phyloP scores from a whole-genome alignment of 2,329 filamentous ascomycete species.

The Ophiostoma sp. region DNA sequence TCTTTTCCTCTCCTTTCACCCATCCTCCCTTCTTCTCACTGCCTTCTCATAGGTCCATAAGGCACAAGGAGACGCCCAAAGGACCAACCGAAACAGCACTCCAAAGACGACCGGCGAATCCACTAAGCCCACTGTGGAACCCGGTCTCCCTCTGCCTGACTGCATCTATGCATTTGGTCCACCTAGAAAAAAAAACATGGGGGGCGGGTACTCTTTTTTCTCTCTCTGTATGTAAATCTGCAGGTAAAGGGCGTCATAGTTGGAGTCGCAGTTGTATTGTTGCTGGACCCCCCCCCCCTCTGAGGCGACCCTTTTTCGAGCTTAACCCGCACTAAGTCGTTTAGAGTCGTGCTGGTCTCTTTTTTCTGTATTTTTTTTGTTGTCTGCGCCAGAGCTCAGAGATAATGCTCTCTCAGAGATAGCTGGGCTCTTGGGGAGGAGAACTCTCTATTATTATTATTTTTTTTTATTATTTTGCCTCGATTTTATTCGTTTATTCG shows the following conservation, averaged over 20 bases:
- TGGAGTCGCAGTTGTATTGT: neutral
- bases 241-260: neutral
- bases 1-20: neutral
- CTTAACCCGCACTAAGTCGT: neutral
- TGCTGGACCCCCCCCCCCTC: neutral
- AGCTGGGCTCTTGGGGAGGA: no score
- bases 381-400: neutral
- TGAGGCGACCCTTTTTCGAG: neutral
- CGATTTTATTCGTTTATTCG: slow-evolving; percentile 11
- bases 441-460: neutral
- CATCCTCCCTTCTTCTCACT: neutral
- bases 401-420: no score
- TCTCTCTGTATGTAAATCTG: no score
- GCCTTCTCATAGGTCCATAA: neutral
- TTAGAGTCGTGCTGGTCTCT: neutral
- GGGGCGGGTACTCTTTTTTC: neutral
- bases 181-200: neutral
- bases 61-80: neutral
- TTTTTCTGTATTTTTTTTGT: neutral
- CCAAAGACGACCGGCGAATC: neutral
- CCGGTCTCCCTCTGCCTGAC: neutral
- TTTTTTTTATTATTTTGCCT: neutral
- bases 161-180: neutral
- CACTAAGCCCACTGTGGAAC: neutral
- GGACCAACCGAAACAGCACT: neutral